Conservation (phyloP, 352 stramenopile genomes). For the Globisporangium cylindrosporum region DNA sequence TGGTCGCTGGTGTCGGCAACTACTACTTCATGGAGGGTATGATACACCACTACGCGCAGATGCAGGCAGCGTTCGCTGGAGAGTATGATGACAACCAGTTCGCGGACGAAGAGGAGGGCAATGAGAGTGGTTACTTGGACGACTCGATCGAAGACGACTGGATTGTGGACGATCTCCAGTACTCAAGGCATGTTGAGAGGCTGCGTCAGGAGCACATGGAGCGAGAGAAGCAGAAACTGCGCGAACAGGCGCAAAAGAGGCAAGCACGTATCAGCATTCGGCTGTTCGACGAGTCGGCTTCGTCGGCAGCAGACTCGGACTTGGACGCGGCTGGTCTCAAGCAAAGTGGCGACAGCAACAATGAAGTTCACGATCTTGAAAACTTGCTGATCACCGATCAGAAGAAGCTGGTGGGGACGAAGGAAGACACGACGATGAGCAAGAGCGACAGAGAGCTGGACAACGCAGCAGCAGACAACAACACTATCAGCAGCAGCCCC, state of each 20-base stretch:
- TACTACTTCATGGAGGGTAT: constrained; percentile 47
- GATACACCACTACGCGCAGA: constrained; percentile 41
- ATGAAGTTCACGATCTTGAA: constrained; percentile 36
- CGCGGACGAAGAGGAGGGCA: constrained; percentile 18
- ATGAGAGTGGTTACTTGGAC: constrained; percentile 18
- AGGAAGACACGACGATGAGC: no score
- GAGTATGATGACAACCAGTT: constrained; percentile 20
- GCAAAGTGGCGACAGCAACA: constrained; percentile 16
- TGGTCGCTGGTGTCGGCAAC: constrained; percentile 37
- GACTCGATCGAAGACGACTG: constrained; percentile 18
- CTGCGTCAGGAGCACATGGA: constrained; percentile 67
- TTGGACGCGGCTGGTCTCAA: neutral
- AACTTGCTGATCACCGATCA: constrained; percentile 29
- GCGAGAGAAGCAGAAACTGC: constrained; percentile 53
- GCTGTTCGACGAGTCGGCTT: constrained; percentile 45
- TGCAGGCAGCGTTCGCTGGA: constrained; percentile 16
- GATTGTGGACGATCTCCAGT: constrained; percentile 40
- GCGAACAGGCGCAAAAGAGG: neutral
- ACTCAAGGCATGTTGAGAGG: constrained; percentile 47
- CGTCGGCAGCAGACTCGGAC: neutral
- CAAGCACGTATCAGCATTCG: constrained; percentile 24
- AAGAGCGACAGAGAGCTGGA: neutral
- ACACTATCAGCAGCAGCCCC: neutral
- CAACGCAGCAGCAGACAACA: neutral
- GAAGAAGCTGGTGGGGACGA: neutral